Evolutionary conservation across 176 grass and related monocot genomes (phyloP), one percentile per base, ranked within the genome.

Genomic region (Aegilops bicornis): DNA sequence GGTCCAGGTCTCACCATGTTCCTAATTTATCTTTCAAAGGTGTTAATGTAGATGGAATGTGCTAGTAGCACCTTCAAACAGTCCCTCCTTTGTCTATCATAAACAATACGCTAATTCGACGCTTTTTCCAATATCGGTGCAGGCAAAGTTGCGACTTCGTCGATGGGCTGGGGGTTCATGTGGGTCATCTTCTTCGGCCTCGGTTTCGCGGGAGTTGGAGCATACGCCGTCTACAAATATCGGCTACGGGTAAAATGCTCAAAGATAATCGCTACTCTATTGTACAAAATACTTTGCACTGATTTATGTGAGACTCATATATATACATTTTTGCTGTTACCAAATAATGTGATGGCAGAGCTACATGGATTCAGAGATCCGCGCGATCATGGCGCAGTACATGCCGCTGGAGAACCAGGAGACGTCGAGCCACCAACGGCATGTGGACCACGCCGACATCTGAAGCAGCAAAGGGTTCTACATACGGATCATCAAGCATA

Each of bases 321-420:
- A 37, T 70, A 10, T 29, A 33, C 15, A 43, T 43, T 43, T 52
- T 2, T 52, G 48, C 14, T 17, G 48, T 52, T 52, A 10, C 25
- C 0, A 71, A 71, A 10, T 69, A 30, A 69, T 86, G 58, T 0
- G 11, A 25, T 31, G 20, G 11, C 88, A 97, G 95, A 91, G 92
- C 77, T 97, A 97, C 90, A 97, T 97, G 95, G 95, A 97, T 84
- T 97, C 95, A 50, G 95, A 97, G 86, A 97, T 94, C 61, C 90
- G 95, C 12, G 90, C 95, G 33, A 97, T 97, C 66, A 97, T 97
- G 95, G 92, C 95, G 1, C 95, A 97, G 76, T 97, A 97, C 88
- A 97, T 97, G 95, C 95, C 95, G 37, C 80, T 97, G 88, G 95
- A 94, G 37, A 97, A 73, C 47, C 88, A 94, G 56, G 92, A 94